These are phyloP conservation scores for Phylloporus rhodoxanthus DNA, from an alignment of 768 basidiomycete genomes.

Conservation along the genomic window DNA sequence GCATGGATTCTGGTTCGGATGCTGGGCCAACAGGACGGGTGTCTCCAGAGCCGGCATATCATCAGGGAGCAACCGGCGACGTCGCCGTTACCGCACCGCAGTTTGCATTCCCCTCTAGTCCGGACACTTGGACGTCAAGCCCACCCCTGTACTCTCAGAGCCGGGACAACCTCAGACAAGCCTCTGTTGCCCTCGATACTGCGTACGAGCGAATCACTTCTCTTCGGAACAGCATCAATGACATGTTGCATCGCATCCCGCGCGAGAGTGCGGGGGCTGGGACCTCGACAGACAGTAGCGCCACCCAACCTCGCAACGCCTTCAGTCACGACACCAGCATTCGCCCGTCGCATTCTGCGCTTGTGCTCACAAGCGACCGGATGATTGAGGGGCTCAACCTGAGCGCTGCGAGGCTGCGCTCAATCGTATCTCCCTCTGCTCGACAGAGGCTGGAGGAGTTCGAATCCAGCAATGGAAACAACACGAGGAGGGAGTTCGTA, in stretches of 20 bases:
- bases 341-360: constrained; percentile 27
- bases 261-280: constrained; percentile 25
- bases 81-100: constrained; percentile 3
- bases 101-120: constrained; percentile 5
- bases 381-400: constrained; percentile 24
- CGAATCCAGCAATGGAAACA: constrained; percentile 14
- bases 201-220: constrained; percentile 52
- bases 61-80: constrained; percentile 10
- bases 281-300: constrained; percentile 3
- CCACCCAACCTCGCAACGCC: constrained; percentile 9
- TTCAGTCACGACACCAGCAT: constrained; percentile 19
- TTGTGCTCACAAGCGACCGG: constrained; percentile 27
- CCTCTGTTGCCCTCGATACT: constrained; percentile 49
- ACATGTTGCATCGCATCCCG: constrained; percentile 36
- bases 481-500: constrained; percentile 11
- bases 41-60: constrained; percentile 13
- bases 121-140: constrained; percentile 10
- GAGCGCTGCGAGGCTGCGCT: constrained; percentile 25
- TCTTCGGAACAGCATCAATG: constrained; percentile 46
- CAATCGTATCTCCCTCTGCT: constrained; percentile 26
- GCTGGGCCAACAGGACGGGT: constrained; percentile 7
- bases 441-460: constrained; percentile 32
- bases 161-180: constrained; percentile 40
- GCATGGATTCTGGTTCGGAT: constrained; percentile 19
- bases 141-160: constrained; percentile 19